A percentile compares a stretch with the other conserved stretches of the same genome.
Conservation (phyloP, 805 yeast species). For the Wickerhamomyces bovis region DNA sequence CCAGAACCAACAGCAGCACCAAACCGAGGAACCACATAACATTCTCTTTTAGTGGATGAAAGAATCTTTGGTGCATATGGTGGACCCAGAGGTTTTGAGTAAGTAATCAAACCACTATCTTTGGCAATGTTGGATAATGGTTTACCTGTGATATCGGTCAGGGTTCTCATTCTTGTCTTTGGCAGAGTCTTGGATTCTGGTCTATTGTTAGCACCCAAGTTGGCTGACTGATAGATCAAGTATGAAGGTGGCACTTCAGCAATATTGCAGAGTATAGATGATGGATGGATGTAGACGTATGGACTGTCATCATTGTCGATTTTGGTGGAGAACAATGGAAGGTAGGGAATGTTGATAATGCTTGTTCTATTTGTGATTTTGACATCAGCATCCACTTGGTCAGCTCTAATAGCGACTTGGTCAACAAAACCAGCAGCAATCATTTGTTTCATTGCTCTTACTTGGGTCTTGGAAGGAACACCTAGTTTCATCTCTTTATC, state of each 20-base stretch:
- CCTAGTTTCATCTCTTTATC: constrained; percentile 46
- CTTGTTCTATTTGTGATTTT: constrained; percentile 50
- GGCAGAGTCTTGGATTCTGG: constrained; percentile 39
- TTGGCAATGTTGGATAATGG: constrained; percentile 77
- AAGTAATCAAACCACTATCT: constrained; percentile 64
- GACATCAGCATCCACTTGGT: constrained; percentile 58
- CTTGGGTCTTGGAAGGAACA: constrained; percentile 63
- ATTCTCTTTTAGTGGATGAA: constrained; percentile 64
- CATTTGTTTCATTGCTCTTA: constrained; percentile 83
- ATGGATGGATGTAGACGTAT: constrained; percentile 73
- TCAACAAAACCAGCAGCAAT: constrained; percentile 89
- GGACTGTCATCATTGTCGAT: constrained; percentile 37
- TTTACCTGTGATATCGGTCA: constrained; percentile 69
- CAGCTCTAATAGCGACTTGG: constrained; percentile 83
- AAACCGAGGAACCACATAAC: constrained; percentile 85
- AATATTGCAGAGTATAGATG: constrained; percentile 51
- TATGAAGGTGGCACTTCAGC: constrained; percentile 78
- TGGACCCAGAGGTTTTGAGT: constrained; percentile 87
- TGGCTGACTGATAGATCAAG: constrained; percentile 66
- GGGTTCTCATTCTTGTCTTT: constrained; percentile 59
- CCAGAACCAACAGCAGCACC: constrained; percentile 84
- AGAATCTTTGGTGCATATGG: constrained; percentile 78
- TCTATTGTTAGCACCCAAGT: constrained; percentile 41
- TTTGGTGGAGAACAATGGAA: constrained; percentile 41
- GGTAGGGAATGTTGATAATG: constrained; percentile 58